Conservation (phyloP, 148 eudicot genomes). For the Hydrangea macrophylla region DNA sequence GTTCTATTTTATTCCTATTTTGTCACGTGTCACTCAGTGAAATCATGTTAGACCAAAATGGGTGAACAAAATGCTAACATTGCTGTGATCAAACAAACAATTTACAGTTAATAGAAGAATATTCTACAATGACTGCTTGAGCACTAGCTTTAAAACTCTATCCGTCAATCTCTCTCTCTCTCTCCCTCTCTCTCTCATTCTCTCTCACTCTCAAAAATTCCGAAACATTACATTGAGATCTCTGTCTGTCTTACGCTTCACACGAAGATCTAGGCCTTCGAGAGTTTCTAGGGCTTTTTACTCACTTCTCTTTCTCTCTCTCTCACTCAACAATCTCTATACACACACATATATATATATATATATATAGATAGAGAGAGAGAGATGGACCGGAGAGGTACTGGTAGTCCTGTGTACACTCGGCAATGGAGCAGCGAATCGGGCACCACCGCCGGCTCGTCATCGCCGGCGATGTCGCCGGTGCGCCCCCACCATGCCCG, state of each 20-base stretch:
- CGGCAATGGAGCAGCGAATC: conserved; percentile 75
- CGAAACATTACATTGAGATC: background rate
- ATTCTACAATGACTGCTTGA: no score
- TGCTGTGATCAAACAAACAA: no score
- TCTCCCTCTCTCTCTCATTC: background rate
- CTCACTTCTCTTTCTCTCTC: background rate
- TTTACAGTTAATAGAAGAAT: no score
- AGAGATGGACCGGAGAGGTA: conserved; percentile 27
- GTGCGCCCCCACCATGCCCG: conserved; percentile 51
- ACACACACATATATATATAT: background rate
- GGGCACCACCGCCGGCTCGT: conserved; percentile 25
- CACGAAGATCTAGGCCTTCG: conserved; percentile 11
- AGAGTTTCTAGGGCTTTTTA: no score
- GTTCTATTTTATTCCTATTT: no score
- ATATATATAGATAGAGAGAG: no score
- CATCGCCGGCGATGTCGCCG: conserved; percentile 29
- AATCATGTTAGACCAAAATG: no score
- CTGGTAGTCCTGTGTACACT: conserved; percentile 36
- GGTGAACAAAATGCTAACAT: no score
- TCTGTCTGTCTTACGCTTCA: background rate
- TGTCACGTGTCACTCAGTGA: no score
- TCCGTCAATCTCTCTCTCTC: background rate
- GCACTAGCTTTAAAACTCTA: background rate
- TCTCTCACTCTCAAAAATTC: background rate
- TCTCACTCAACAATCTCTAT: no score